These are phyloP conservation scores for Solanum hybrid DNA, from an alignment of 305 asterid species.

Conservation along the genomic window DNA sequence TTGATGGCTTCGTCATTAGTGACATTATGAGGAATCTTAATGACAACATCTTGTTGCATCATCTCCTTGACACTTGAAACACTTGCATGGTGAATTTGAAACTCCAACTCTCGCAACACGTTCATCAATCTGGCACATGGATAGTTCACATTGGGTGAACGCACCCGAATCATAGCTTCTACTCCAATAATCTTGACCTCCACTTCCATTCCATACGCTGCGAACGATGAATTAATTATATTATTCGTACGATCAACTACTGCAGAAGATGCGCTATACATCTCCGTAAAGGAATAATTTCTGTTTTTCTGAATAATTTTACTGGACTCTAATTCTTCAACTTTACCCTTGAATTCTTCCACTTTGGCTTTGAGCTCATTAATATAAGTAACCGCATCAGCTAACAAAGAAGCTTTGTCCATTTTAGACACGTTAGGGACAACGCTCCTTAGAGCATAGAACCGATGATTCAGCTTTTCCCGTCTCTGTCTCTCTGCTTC, in stretches of 20 bases:
- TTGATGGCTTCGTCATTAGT: conserved; percentile 1
- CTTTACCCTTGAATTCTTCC: background rate
- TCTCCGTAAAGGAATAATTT: background rate
- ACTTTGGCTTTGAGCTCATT: background rate
- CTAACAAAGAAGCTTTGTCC: conserved; percentile 8
- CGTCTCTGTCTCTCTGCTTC: conserved; percentile 11
- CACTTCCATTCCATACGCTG: background rate
- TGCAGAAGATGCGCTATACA: background rate
- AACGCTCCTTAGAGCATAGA: conserved; percentile 4
- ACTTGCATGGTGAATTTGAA: background rate
- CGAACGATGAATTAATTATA: background rate
- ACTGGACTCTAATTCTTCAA: background rate
- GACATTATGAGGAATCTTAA: background rate
- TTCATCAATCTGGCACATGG: conserved; percentile 4
- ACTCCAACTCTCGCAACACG: background rate
- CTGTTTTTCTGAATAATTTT: background rate
- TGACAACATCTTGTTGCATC: conserved; percentile 10
- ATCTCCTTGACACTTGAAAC: background rate
- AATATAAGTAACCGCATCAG: conserved; percentile 6
- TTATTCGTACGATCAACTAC: background rate
- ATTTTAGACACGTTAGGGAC: conserved; percentile 12
- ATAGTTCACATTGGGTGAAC: background rate
- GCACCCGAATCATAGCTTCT: conserved; percentile 1
- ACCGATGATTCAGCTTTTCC: conserved; percentile 7
- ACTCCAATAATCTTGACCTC: conserved; percentile 5